Conservation (phyloP, 768 basidiomycete species). For the Dentipellis sp. region DNA sequence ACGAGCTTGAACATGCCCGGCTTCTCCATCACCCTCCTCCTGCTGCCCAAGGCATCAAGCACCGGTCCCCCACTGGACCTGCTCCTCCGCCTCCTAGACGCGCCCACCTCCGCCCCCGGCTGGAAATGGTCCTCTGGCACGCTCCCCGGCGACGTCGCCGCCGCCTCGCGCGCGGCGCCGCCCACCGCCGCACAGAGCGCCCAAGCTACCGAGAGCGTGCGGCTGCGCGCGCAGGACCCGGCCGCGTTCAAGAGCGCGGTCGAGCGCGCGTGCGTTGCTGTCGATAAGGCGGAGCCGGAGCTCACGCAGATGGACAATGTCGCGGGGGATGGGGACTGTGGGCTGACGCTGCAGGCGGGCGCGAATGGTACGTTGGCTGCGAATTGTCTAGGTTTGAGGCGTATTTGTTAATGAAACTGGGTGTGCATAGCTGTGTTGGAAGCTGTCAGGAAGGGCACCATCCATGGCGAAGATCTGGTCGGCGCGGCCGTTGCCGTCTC, state of each 20-base stretch:
- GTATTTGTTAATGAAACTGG: neutral
- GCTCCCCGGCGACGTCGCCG: constrained; percentile 23
- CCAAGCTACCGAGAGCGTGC: neutral
- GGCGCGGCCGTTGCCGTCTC: constrained; percentile 60
- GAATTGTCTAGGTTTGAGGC: neutral
- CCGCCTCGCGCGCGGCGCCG: constrained; percentile 6
- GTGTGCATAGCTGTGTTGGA: constrained; percentile 44
- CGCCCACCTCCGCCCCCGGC: constrained; percentile 59
- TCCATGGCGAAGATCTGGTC: constrained; percentile 58
- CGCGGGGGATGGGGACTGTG: constrained; percentile 84
- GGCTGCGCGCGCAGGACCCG: constrained; percentile 33
- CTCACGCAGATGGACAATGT: constrained; percentile 89
- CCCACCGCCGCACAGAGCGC: constrained; percentile 3
- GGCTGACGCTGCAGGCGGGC: constrained; percentile 63
- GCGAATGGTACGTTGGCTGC: constrained; percentile 44
- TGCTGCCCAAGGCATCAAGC: constrained; percentile 48
- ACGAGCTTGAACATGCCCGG: constrained; percentile 92
- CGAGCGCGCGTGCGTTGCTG: constrained; percentile 47
- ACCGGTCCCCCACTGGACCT: constrained; percentile 28
- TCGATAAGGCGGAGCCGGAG: constrained; percentile 76
- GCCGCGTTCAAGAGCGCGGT: constrained; percentile 46
- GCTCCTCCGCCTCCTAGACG: constrained; percentile 64
- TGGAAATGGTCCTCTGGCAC: constrained; percentile 71
- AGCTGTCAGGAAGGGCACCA: constrained; percentile 41
- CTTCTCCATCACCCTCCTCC: constrained; percentile 75